Evolutionary conservation across 257 asterid species (phyloP), one percentile per base, ranked within the genome.

Genomic region (Plantago elongata): DNA sequence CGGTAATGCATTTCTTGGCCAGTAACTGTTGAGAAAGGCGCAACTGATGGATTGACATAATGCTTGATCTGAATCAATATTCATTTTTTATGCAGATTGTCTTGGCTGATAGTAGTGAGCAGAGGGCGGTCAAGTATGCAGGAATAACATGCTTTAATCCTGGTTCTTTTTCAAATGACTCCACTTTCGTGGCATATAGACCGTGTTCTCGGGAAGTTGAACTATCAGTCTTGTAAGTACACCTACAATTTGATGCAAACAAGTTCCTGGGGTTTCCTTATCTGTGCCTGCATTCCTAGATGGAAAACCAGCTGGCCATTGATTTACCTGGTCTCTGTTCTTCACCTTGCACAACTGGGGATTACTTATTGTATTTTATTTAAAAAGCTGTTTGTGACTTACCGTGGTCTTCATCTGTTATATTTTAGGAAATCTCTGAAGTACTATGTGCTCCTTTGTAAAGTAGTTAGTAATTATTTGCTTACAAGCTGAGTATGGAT

Each of bases 61-160:
- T 17, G 57, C 57, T 46, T 56, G 18, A 46, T 64, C 40, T 34
- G 7, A 34, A 34, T 27, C 29, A 9, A 18, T 60, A 60, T 45
- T 65, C 51, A 67, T 60, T 69, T 61, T 13, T 40, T 30, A 9
- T 67, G 71, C 96, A 89, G 99, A 93, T 89, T 63, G 89, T 93
- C 38, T 62, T 91, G 74, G 98, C 89, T 65, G 98, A 91, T 76
- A 84, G 74, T 79, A 86, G 96, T 74, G 96, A 88, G 77, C 98
- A 86, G 77, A 91, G 86, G 79, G 84, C 86, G 30, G 85, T 83
- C 79, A 74, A 75, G 16, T 83, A 89, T 77, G 71, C 88, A 9
- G 97, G 99, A 70, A 79, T 77, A 58, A 84, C 97, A 55, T 93
- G 99, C 85, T 84, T 93, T 50, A 93, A 93, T 76, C 95, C 96